phyloP scores from a whole-genome alignment of 768 basidiomycete genomes.

The Hirschioporus abietinus region DNA sequence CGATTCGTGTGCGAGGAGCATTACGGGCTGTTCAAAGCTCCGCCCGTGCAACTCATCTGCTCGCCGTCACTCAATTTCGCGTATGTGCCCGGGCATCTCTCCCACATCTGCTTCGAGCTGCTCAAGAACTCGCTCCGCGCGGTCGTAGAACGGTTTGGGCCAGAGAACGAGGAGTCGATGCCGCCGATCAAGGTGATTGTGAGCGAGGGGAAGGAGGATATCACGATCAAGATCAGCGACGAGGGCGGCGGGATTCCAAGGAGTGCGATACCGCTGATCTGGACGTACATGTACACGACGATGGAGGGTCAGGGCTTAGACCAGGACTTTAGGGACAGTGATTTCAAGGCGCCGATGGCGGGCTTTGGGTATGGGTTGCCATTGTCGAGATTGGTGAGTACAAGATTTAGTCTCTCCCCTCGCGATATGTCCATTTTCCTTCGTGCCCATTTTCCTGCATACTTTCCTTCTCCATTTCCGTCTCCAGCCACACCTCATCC shows the following conservation, averaged over 20 bases:
- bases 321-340: constrained; percentile 74
- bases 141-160: constrained; percentile 88
- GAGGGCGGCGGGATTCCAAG: constrained; percentile 94
- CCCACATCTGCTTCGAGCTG: constrained; percentile 95
- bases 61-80: constrained; percentile 80
- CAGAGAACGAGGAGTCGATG: constrained; percentile 69
- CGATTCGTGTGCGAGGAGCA: constrained; percentile 94
- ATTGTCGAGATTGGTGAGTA: constrained; percentile 76
- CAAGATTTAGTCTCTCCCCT: neutral
- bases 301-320: constrained; percentile 69
- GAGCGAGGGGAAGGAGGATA: constrained; percentile 96
- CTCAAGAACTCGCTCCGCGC: constrained; percentile 97
- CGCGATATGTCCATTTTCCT: neutral
- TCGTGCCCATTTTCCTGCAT: neutral
- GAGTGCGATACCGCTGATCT: constrained; percentile 87
- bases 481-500: neutral
- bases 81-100: constrained; percentile 95
- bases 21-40: constrained; percentile 88
- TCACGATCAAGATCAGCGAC: constrained; percentile 98
- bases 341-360: constrained; percentile 98
- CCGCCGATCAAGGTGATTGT: constrained; percentile 94
- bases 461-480: neutral
- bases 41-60: constrained; percentile 95
- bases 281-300: constrained; percentile 98
- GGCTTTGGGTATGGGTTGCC: constrained; percentile 95